Percentiles rank a stretch among this genome's conserved stretches.
Conservation (phyloP, 495 filamentous ascomycete genomes). For the Penicillium bialowiezense region DNA sequence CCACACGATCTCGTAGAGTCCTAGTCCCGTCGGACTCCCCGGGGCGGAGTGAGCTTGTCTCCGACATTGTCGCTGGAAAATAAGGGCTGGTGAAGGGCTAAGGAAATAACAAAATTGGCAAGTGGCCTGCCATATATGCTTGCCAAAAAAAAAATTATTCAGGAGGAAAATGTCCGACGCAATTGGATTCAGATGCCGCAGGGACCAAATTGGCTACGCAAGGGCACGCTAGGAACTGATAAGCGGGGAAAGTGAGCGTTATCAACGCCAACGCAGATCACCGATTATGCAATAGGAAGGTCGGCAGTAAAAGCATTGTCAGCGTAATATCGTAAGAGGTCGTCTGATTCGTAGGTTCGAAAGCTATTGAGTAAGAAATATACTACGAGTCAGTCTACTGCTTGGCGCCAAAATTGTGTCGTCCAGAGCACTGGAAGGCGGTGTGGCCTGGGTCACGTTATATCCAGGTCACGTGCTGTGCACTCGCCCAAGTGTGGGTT, state of each 20-base stretch:
- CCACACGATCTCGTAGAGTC: constrained; percentile 36
- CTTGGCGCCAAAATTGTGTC: background rate
- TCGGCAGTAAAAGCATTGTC: background rate
- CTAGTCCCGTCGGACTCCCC: constrained; percentile 25
- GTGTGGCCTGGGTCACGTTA: constrained; percentile 28
- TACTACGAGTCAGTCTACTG: background rate
- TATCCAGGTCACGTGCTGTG: constrained; percentile 8
- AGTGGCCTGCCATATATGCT: constrained; percentile 1
- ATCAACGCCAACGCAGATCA: constrained; percentile 3
- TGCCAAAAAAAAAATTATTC: background rate
- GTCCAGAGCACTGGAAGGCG: constrained; percentile 13
- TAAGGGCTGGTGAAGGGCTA: background rate
- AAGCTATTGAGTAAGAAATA: background rate
- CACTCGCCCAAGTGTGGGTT: constrained; percentile 36
- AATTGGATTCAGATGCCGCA: background rate
- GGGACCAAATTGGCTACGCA: constrained; percentile 12
- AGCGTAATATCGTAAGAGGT: background rate
- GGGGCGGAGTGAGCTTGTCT: constrained; percentile 22
- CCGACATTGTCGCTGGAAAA: constrained; percentile 22
- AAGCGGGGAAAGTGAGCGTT: constrained; percentile 4
- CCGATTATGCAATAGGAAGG: background rate
- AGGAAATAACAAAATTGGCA: background rate
- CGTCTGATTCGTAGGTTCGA: background rate
- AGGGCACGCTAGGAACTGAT: constrained; percentile 19
- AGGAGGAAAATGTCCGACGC: background rate